Base-by-base conservation (phyloP, 495 filamentous ascomycete genomes). In the Penicillium samsonianum region DNA sequence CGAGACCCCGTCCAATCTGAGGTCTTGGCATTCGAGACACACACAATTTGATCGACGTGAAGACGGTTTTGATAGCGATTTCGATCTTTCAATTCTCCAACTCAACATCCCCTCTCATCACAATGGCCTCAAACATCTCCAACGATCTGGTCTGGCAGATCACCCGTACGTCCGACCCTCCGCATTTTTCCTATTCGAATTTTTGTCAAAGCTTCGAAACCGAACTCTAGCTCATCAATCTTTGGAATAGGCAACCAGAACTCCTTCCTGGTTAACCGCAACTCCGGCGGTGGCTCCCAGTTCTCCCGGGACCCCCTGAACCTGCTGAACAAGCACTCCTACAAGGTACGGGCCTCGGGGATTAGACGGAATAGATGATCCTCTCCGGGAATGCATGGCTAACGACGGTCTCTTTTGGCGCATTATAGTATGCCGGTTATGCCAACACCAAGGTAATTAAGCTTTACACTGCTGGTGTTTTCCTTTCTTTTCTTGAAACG, bases 281-380 rank as follows among this genome's bases (percentile, higher is more conserved):
- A 85, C 73, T 69, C 73, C 57, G 80, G 78, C 61, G 90, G 89
- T 65, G 87, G 88, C 67, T 78, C 87, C 63, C 89, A 87, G 76
- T 92, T 98, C 84, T 98, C 94, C 60, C 88, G 87, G 48, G 95
- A 98, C 71, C 89, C 91, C 62, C 77, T 96, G 62, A 98, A 98
- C 81, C 73, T 97, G 67, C 79, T 78, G 67, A 98, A 97, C 86
- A 80, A 88, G 74, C 87, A 96, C 76, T 86, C 83, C 49, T 90
- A 90, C 81, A 98, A 96, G 88, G 91, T 94, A 80, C 38, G 65
- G 25, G 28, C 28, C n/a, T 19, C 22, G 22, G 26, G 8, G 14
- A 41, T 52, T 30, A 23, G n/a, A 23, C 35, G 25, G 26, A 45
- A 17, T 17, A 48, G 19, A 38, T 20, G 33, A 9, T 9, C 7